Conservation (phyloP, 2,329 filamentous ascomycete genomes). For the Onygena corvina region DNA sequence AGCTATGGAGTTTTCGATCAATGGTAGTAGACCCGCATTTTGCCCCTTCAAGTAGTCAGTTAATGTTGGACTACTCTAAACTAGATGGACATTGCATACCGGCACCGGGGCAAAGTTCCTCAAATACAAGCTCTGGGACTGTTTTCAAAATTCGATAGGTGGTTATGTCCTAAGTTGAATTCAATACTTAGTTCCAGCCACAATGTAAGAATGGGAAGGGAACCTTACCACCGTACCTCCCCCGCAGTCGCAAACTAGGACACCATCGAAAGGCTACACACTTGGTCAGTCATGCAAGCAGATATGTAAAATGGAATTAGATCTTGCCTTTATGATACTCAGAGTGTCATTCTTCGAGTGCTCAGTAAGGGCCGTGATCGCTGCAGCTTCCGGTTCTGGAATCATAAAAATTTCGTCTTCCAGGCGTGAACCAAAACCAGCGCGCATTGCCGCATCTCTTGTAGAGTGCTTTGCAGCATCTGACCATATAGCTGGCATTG, state of each 20-base stretch:
- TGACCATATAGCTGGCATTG: conserved; percentile 17
- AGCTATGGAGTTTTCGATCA: conserved; percentile 25
- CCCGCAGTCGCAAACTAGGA: conserved; percentile 22
- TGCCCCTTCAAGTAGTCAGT: conserved; percentile 17
- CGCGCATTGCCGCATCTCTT: conserved; percentile 13
- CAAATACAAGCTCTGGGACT: conserved; percentile 12
- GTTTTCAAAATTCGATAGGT: conserved; percentile 16
- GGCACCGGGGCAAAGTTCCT: conserved; percentile 12
- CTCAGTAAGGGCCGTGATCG: conserved; percentile 7
- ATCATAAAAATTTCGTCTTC: conserved; percentile 15
- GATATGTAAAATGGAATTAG: background rate
- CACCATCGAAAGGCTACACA: conserved; percentile 11
- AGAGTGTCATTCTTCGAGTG: background rate
- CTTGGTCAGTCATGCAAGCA: background rate
- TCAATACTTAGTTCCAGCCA: too few relatives aligned
- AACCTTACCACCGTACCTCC: conserved; percentile 18
- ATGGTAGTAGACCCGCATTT: conserved; percentile 27
- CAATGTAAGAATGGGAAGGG: background rate
- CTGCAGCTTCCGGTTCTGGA: conserved; percentile 16
- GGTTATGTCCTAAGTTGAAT: conserved; percentile 18
- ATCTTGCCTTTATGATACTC: background rate
- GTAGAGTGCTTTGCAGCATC: conserved; percentile 13
- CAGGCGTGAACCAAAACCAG: conserved; percentile 15
- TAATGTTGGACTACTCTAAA: background rate
- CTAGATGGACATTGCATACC: background rate